Evolutionary conservation across 495 filamentous ascomycete genomes (phyloP).

Genomic region (Talaromyces ruber): DNA sequence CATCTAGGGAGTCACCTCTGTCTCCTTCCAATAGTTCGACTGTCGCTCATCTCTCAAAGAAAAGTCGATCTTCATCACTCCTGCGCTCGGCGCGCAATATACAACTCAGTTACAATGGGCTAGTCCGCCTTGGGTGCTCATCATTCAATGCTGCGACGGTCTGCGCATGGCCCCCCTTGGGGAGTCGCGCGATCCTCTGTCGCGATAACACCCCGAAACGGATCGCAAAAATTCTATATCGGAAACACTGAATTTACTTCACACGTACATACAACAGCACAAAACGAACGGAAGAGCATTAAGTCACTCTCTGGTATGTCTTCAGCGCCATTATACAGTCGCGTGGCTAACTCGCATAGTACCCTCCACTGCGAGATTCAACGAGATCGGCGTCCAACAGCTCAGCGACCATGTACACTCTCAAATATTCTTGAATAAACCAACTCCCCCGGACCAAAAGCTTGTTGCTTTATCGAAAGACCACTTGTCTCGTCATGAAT

Average conservation of each 20-base stretch:
- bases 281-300: not conserved
- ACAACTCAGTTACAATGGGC: not conserved
- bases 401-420: conserved; percentile 70
- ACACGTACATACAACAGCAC: not conserved
- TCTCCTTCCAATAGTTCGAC: not conserved
- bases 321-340: conserved; percentile 1
- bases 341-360: conserved; percentile 26
- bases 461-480: conserved; percentile 71
- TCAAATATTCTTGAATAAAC: conserved; percentile 67
- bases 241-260: not conserved
- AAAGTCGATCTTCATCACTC: not conserved
- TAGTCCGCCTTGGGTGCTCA: not conserved
- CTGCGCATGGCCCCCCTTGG: conserved; percentile 22
- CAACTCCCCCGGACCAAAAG: conserved; percentile 50
- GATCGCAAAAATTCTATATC: not conserved
- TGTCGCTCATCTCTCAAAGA: not conserved
- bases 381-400: conserved; percentile 92
- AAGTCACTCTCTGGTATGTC: conserved; percentile 30
- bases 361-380: conserved; percentile 59
- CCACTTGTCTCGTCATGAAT: conserved; percentile 77
- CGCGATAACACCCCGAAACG: not conserved
- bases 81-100: not conserved
- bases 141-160: conserved; percentile 4
- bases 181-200: conserved; percentile 22
- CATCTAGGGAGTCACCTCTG: not conserved